Conservation (phyloP, 495 filamentous ascomycete genomes). For the Xylona heveae region DNA sequence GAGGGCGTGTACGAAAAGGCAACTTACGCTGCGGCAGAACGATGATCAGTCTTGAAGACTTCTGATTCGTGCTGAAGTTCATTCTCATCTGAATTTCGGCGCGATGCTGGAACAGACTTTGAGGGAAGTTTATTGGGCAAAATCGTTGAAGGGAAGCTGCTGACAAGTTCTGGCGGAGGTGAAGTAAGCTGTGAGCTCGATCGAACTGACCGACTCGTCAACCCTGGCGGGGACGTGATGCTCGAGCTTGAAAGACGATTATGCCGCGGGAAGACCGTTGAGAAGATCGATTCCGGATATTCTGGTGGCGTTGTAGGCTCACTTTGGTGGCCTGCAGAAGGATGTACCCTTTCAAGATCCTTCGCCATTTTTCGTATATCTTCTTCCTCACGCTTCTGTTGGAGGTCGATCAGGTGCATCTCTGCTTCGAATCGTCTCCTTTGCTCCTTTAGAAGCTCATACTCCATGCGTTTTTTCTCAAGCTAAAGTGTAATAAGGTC, state of each 20-base stretch:
- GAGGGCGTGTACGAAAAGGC: constrained; percentile 1
- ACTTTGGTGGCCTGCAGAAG: constrained; percentile 50
- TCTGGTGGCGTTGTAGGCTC: constrained; percentile 97
- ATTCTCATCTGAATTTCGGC: constrained; percentile 66
- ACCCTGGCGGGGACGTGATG: constrained; percentile 55
- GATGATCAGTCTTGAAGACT: constrained; percentile 43
- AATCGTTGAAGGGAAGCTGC: no score
- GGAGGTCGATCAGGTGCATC: constrained; percentile 65
- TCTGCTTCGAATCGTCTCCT: constrained; percentile 70
- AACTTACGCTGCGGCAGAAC: constrained; percentile 45
- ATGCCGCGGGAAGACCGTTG: constrained; percentile 50
- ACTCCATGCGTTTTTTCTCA: constrained; percentile 78
- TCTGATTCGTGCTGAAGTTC: constrained; percentile 31
- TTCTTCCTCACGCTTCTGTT: constrained; percentile 55
- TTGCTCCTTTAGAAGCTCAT: constrained; percentile 68
- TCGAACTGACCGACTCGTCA: constrained; percentile 51
- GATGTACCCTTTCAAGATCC: constrained; percentile 35
- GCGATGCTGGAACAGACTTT: constrained; percentile 68
- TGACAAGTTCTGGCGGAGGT: constrained; percentile 20
- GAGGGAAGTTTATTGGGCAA: constrained; percentile 34
- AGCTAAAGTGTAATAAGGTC: constrained; percentile 29
- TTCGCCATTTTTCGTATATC: constrained; percentile 67
- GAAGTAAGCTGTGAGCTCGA: constrained; percentile 51
- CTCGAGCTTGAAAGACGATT: constrained; percentile 70
- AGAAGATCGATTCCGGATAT: constrained; percentile 55